These are phyloP conservation scores for Leccinum longicurvipes DNA, from an alignment of 768 basidiomycete genomes.

Conservation along the genomic window DNA sequence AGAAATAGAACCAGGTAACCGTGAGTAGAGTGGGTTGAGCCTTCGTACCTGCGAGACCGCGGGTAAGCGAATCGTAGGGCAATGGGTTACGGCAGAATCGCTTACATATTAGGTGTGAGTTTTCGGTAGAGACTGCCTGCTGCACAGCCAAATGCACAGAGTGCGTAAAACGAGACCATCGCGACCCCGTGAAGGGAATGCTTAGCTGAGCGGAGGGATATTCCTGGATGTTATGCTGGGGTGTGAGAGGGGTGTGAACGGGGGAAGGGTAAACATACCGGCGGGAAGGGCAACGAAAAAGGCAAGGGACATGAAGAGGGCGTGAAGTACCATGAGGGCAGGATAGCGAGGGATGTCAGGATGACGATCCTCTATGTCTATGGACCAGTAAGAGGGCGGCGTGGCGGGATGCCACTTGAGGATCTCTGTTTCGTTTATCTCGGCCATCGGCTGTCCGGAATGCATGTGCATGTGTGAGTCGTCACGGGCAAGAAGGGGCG, in stretches of 20 bases:
- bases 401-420: constrained; percentile 61
- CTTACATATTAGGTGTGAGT: constrained; percentile 80
- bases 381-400: constrained; percentile 78
- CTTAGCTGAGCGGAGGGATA: constrained; percentile 74
- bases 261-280: constrained; percentile 43
- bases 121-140: constrained; percentile 71
- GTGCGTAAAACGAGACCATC: constrained; percentile 59
- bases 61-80: neutral
- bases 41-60: constrained; percentile 58
- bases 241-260: neutral
- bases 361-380: constrained; percentile 63
- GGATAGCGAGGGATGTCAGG: constrained; percentile 48
- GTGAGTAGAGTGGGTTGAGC: constrained; percentile 56
- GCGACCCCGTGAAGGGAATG: constrained; percentile 60
- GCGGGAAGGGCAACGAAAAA: constrained; percentile 83
- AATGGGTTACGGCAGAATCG: constrained; percentile 17
- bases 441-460: constrained; percentile 46
- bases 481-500: constrained; percentile 17
- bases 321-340: constrained; percentile 72
- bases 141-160: constrained; percentile 61
- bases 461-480: constrained; percentile 46
- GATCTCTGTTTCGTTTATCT: constrained; percentile 78
- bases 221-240: constrained; percentile 44
- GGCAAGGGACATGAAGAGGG: constrained; percentile 68
- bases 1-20: constrained; percentile 56